Percentiles rank a stretch among this genome's conserved stretches.
These are phyloP conservation scores for Batkoa obscura DNA, from an alignment of 371 early-diverging fungal genomes.

Conservation along the genomic window DNA sequence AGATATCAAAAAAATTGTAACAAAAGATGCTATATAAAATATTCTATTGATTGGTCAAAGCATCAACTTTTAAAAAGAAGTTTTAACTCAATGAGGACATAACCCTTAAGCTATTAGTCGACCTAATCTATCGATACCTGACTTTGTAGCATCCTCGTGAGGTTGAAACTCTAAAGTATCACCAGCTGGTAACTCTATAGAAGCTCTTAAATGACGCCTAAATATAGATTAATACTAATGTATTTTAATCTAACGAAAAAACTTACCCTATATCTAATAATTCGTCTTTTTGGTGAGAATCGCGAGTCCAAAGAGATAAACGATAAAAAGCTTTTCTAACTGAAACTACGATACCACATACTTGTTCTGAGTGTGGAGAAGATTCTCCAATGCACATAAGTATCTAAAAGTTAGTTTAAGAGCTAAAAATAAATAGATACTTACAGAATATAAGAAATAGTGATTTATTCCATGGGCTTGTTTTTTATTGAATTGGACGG, in stretches of 20 bases:
- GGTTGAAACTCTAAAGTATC: constrained; percentile 18
- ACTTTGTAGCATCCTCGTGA: constrained; percentile 14
- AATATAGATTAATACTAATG: neutral
- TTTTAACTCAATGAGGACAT: no score
- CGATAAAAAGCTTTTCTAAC: constrained; percentile 65
- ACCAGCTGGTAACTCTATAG: constrained; percentile 15
- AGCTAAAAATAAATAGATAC: neutral
- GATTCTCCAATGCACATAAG: constrained; percentile 83
- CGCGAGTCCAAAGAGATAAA: constrained; percentile 78
- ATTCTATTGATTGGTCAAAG: no score
- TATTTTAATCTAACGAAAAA: neutral
- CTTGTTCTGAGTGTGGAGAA: constrained; percentile 52
- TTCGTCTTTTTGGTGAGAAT: constrained; percentile 41
- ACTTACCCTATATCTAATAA: constrained; percentile 43
- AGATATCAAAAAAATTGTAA: no score
- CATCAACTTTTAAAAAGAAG: no score
- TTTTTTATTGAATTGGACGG: constrained; percentile 53
- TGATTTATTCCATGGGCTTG: constrained; percentile 51
- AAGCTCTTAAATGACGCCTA: constrained; percentile 32
- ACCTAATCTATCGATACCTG: neutral
- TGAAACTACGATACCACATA: constrained; percentile 82
- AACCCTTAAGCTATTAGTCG: neutral
- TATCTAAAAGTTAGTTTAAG: constrained; percentile 19
- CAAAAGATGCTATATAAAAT: no score
- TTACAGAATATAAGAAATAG: constrained; percentile 70